Base-by-base conservation (phyloP, 768 basidiomycete species). In the Tricholoma matsutake region DNA sequence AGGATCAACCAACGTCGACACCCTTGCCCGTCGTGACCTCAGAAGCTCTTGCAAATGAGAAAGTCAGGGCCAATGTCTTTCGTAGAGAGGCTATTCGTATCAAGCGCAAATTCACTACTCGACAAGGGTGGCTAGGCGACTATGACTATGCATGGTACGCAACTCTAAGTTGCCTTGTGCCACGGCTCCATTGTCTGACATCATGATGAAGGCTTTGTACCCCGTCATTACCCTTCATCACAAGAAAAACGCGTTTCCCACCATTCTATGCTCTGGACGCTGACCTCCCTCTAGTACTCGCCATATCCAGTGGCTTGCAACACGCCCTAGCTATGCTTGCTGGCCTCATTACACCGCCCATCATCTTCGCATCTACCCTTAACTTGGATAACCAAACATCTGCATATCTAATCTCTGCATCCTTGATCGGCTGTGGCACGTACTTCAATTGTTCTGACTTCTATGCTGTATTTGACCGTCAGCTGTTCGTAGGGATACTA, bases 241-340 rank as follows among this genome's bases (percentile, higher is more conserved):
- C 69, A 22, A 73, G 68, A 11, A 71, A 75, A 31, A 72, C 71
- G 43, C 70, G 74, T 16, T 64, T 71, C 9, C 87, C 92, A 1
- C 91, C 91, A 0, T 94, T 93, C 74, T 93, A 91, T 65, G 84
- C 84, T 2, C 74, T 93, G 6, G 80, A 92, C 56, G 84, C 82
- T 29, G 85, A 91, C 22, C 76, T 94, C 4, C 92, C 92, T 2
- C 79, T 92, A 31, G 64, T 87, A 4, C 80, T 94, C 16, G 89
- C 91, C 1, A 83, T 92, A 32, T 79, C 88, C 0, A 85, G 84
- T 63, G 92, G 92, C 0, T 75, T 89, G 14, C 88, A 89, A 66
- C 90, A 92, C 68, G 83, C 88, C 1, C 83, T 92, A 9, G 90
- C 89, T 2, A 93, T 93, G 91, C 80, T 92, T 14, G 90, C 89